phyloP scores from a whole-genome alignment of 169 alveolate species.

The Plasmodium reichenowi region DNA sequence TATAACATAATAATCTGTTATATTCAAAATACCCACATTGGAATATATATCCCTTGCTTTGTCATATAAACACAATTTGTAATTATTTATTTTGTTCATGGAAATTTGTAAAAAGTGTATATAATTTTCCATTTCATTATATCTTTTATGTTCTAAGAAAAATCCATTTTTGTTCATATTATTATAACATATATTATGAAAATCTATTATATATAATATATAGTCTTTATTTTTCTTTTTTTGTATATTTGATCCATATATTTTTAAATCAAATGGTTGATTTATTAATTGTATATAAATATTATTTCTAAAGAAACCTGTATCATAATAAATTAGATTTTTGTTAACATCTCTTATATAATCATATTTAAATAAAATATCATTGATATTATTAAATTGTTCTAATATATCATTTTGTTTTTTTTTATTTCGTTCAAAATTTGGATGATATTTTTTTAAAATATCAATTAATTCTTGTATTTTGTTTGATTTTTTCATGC shows the following conservation, averaged over 20 bases:
- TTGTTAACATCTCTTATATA: slow-evolving; percentile 34
- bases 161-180: slow-evolving; percentile 7
- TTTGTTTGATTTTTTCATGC: background rate
- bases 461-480: slow-evolving; percentile 2
- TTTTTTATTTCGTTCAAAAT: slow-evolving; percentile 12
- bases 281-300: slow-evolving; percentile 9
- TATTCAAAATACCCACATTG: slow-evolving; percentile 57
- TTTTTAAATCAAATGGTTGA: slow-evolving; percentile 12
- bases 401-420: slow-evolving; percentile 12
- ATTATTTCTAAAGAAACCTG: slow-evolving; percentile 65
- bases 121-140: slow-evolving; percentile 9
- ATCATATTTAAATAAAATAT: background rate
- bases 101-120: slow-evolving; percentile 29
- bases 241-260: slow-evolving; percentile 44
- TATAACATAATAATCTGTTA: slow-evolving; percentile 67
- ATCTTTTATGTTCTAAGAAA: slow-evolving; percentile 24
- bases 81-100: slow-evolving; percentile 32
- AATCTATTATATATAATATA: slow-evolving; percentile 45
- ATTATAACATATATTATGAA: slow-evolving; percentile 52
- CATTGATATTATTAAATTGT: slow-evolving; percentile 16
- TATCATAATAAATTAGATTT: slow-evolving; percentile 1
- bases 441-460: slow-evolving; percentile 23
- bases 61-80: slow-evolving; percentile 48
- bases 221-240: slow-evolving; percentile 2
- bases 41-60: slow-evolving; percentile 10